Evolutionary conservation across 768 basidiomycete species (phyloP).

Genomic region (Xerocomus potaroensis): DNA sequence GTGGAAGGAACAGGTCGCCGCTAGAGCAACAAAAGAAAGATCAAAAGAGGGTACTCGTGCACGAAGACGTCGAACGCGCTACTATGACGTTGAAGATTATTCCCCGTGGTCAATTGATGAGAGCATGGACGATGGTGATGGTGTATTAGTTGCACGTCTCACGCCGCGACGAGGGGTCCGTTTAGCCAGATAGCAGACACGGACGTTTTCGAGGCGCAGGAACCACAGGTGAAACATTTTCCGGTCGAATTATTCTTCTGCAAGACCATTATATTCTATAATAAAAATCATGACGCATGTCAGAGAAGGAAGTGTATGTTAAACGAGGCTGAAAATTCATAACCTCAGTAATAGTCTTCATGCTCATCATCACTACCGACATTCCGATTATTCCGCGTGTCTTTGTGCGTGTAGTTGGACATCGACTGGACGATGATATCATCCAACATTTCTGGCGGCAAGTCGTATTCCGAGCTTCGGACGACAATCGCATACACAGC

Average conservation of each 20-base stretch:
- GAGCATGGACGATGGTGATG: constrained; percentile 4
- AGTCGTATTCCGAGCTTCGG: constrained; percentile 68
- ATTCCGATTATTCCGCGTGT: constrained; percentile 18
- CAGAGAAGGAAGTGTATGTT: background rate
- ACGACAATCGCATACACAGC: constrained; percentile 72
- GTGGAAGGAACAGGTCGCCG: constrained; percentile 27
- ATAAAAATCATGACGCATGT: background rate
- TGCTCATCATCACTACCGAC: constrained; percentile 24
- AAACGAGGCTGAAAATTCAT: too few relatives aligned
- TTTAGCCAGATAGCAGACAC: too few relatives aligned
- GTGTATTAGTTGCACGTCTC: background rate
- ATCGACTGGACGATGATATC: constrained; percentile 58
- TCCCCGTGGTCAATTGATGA: constrained; percentile 5
- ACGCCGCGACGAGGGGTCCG: constrained; percentile 16
- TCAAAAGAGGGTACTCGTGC: constrained; percentile 7
- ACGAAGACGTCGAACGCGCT: constrained; percentile 13
- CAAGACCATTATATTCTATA: background rate
- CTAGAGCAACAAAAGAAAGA: constrained; percentile 17
- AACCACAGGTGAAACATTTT: background rate
- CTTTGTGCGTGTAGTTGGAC: constrained; percentile 28
- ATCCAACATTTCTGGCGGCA: constrained; percentile 63
- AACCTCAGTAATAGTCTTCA: constrained; percentile 20
- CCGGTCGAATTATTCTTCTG: background rate
- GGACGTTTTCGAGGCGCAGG: background rate
- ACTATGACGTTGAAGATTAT: constrained; percentile 11